Evolutionary conservation across 1,284 basidiomycete genomes (phyloP).

Genomic region (Ceratobasidium sp.): DNA sequence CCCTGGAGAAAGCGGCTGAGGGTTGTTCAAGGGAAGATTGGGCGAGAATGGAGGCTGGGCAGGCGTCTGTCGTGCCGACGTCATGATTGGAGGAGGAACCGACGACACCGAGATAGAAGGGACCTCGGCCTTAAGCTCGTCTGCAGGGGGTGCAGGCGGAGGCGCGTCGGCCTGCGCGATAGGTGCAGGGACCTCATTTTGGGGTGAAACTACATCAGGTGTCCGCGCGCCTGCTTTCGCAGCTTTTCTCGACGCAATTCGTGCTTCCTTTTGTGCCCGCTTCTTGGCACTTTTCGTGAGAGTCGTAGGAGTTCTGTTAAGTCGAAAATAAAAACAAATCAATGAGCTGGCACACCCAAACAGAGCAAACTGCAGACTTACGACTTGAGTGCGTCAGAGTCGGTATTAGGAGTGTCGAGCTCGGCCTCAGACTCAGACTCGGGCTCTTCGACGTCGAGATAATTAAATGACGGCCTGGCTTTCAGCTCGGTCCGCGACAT

Average conservation of each 20-base stretch:
- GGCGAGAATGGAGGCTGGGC: slow-evolving; percentile 42
- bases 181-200: slow-evolving; percentile 10
- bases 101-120: neutral
- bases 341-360: neutral
- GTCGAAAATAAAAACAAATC: slow-evolving; percentile 2
- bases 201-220: slow-evolving; percentile 15
- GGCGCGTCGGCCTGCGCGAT: neutral
- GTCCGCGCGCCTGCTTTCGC: slow-evolving; percentile 40
- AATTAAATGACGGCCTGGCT: slow-evolving; percentile 35
- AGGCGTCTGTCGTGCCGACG: slow-evolving; percentile 28
- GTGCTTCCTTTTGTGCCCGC: slow-evolving; percentile 25
- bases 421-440: slow-evolving; percentile 42
- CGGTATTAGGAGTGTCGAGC: slow-evolving; percentile 24
- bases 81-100: slow-evolving; percentile 23
- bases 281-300: slow-evolving; percentile 36
- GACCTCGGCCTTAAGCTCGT: neutral
- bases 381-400: slow-evolving; percentile 34
- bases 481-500: slow-evolving; percentile 34
- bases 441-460: slow-evolving; percentile 32
- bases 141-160: neutral
- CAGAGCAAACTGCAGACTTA: slow-evolving; percentile 2
- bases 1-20: slow-evolving; percentile 42
- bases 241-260: slow-evolving; percentile 30
- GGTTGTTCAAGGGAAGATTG: slow-evolving; percentile 40
- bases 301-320: slow-evolving; percentile 8